Conservation (phyloP, 2,329 filamentous ascomycete species). For the Berkeleyomyces basicola region DNA sequence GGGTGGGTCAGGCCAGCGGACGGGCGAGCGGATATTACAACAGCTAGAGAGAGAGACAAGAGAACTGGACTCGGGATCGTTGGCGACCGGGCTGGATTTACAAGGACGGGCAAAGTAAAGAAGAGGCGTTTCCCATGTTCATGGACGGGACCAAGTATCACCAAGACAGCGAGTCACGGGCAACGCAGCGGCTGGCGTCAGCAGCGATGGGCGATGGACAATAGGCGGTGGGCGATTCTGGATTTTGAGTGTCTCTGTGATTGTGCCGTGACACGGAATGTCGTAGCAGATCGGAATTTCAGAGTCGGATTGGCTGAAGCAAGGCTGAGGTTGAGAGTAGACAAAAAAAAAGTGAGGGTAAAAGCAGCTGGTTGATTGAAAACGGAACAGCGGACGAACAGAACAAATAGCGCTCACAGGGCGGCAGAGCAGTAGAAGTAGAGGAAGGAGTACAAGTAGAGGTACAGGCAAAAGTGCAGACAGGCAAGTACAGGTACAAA, state of each 20-base stretch:
- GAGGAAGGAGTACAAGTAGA: neutral
- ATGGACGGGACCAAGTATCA: neutral
- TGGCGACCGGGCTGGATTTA: neutral
- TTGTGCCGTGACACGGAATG: too few relatives aligned
- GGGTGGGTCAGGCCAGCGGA: neutral
- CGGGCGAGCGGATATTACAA: neutral
- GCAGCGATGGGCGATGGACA: too few relatives aligned
- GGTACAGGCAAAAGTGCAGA: neutral
- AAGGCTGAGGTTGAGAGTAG: neutral
- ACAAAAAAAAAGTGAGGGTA: neutral
- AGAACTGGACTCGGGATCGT: neutral
- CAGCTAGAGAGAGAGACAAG: neutral
- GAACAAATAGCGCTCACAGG: neutral
- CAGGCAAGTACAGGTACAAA: neutral
- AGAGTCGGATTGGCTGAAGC: too few relatives aligned
- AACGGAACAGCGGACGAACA: neutral
- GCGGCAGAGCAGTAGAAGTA: neutral
- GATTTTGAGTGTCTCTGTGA: too few relatives aligned
- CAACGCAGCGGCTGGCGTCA: too few relatives aligned
- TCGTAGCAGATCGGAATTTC: too few relatives aligned
- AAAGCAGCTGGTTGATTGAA: constrained; percentile 6
- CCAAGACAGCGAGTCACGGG: neutral
- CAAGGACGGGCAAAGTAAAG: constrained; percentile 7
- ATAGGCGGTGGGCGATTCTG: too few relatives aligned
- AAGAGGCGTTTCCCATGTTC: constrained; percentile 2